Evolutionary conservation across 2,329 filamentous ascomycete species (phyloP).

Genomic region (Curvularia hawaiiensis): DNA sequence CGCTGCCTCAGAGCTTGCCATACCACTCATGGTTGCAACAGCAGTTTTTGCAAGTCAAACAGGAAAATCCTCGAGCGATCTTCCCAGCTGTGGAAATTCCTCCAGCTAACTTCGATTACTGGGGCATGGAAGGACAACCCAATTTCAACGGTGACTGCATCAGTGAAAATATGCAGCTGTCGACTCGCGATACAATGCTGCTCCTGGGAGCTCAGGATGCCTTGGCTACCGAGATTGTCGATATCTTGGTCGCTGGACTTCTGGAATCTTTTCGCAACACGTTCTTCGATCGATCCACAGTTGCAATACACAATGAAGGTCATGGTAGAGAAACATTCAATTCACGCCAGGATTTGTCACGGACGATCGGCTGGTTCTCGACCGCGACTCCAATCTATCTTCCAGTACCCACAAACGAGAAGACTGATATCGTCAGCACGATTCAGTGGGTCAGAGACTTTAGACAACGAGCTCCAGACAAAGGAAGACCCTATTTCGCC

Average conservation of each 20-base stretch:
- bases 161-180: constrained; percentile 37
- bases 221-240: constrained; percentile 43
- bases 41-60: constrained; percentile 37
- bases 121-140: constrained; percentile 43
- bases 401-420: constrained; percentile 29
- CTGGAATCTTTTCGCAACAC: constrained; percentile 51
- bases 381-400: constrained; percentile 42
- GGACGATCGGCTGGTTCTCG: constrained; percentile 59
- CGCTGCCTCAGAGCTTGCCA: constrained; percentile 38
- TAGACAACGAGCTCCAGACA: constrained; percentile 37
- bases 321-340: constrained; percentile 56
- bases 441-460: constrained; percentile 43
- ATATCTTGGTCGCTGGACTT: constrained; percentile 44
- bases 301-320: constrained; percentile 55
- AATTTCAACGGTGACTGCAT: constrained; percentile 45
- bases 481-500: constrained; percentile 42
- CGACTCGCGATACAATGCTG: constrained; percentile 41
- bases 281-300: constrained; percentile 49
- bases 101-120: constrained; percentile 41
- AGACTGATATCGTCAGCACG: constrained; percentile 38
- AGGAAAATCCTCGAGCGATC: constrained; percentile 30
- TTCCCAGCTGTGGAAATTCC: constrained; percentile 37
- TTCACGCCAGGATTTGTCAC: constrained; percentile 53
- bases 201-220: constrained; percentile 42
- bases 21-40: constrained; percentile 47